A percentile compares a stretch with the other conserved stretches of the same genome.
phyloP scores from a whole-genome alignment of 495 filamentous ascomycete species.

The Gamarada debralockiae region DNA sequence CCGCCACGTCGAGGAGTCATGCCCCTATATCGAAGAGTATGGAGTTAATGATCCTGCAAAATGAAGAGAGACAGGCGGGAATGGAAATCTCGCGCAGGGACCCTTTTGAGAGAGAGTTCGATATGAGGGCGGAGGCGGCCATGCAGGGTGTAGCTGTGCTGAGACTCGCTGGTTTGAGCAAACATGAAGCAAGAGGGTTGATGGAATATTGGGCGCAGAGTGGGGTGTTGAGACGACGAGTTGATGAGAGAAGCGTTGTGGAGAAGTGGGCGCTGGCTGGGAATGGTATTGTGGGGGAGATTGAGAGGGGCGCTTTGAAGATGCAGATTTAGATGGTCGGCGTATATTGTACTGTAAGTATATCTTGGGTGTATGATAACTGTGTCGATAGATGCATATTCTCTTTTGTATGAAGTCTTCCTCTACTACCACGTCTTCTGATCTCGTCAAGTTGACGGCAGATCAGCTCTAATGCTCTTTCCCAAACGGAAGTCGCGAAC shows the following conservation, averaged over 20 bases:
- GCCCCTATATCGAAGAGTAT: constrained; percentile 56
- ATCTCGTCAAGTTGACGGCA: too few relatives aligned
- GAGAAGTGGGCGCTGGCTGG: constrained; percentile 86
- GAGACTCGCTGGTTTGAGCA: constrained; percentile 60
- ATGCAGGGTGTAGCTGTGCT: constrained; percentile 47
- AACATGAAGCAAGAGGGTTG: constrained; percentile 69
- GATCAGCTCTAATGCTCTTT: too few relatives aligned
- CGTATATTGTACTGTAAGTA: neutral
- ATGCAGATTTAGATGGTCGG: constrained; percentile 29
- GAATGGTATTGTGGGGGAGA: constrained; percentile 78
- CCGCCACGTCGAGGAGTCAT: constrained; percentile 67
- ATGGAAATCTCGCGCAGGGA: constrained; percentile 50
- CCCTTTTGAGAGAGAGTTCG: constrained; percentile 60
- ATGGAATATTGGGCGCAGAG: constrained; percentile 94
- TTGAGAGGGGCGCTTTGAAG: constrained; percentile 61
- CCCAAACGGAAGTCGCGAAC: too few relatives aligned
- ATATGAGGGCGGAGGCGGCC: constrained; percentile 61
- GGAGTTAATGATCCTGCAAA: constrained; percentile 54
- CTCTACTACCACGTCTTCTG: too few relatives aligned
- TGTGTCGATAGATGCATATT: neutral
- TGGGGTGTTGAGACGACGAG: constrained; percentile 65
- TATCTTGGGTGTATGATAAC: neutral
- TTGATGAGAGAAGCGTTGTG: constrained; percentile 69
- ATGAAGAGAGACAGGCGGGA: constrained; percentile 23
- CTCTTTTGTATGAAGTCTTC: too few relatives aligned